phyloP scores from a whole-genome alignment of 768 basidiomycete species.

The Macrolepiota albuminosa region DNA sequence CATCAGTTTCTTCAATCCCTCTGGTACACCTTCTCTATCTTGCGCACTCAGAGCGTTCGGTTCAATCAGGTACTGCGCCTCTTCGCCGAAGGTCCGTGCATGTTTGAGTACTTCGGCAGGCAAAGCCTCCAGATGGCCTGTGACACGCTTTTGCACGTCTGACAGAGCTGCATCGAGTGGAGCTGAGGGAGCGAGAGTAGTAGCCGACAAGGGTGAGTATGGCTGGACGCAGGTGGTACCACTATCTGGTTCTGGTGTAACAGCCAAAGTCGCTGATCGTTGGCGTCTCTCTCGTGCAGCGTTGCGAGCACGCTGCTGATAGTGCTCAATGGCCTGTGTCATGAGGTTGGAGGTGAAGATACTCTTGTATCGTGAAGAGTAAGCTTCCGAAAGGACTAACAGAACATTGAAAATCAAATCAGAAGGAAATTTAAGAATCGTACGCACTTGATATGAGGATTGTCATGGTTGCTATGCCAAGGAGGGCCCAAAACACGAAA shows the following conservation, averaged over 20 bases:
- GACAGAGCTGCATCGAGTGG: constrained; percentile 11
- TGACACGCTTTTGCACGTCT: constrained; percentile 16
- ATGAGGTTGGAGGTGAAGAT: constrained; percentile 44
- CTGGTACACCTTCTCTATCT: constrained; percentile 20
- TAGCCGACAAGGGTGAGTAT: not conserved
- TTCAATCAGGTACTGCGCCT: constrained; percentile 26
- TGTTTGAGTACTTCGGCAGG: constrained; percentile 27
- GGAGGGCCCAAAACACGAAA: constrained; percentile 74
- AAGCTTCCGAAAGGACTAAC: constrained; percentile 62
- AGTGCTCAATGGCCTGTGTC: constrained; percentile 40
- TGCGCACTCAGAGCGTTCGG: constrained; percentile 11
- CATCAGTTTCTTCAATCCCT: constrained; percentile 25
- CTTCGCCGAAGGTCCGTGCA: constrained; percentile 26
- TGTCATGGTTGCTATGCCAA: constrained; percentile 75
- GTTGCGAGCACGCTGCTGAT: constrained; percentile 20
- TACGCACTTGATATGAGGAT: constrained; percentile 63
- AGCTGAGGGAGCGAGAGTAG: not conserved
- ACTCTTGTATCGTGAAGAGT: constrained; percentile 58
- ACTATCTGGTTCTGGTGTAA: constrained; percentile 1
- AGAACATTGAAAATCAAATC: not conserved
- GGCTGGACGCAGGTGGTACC: constrained; percentile 6
- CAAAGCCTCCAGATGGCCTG: constrained; percentile 26
- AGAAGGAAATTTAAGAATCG: not conserved
- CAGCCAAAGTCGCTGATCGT: not conserved
- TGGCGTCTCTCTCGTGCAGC: not conserved